phyloP scores from a whole-genome alignment of 345 rosid genomes.

The Fremontodendron californicum region DNA sequence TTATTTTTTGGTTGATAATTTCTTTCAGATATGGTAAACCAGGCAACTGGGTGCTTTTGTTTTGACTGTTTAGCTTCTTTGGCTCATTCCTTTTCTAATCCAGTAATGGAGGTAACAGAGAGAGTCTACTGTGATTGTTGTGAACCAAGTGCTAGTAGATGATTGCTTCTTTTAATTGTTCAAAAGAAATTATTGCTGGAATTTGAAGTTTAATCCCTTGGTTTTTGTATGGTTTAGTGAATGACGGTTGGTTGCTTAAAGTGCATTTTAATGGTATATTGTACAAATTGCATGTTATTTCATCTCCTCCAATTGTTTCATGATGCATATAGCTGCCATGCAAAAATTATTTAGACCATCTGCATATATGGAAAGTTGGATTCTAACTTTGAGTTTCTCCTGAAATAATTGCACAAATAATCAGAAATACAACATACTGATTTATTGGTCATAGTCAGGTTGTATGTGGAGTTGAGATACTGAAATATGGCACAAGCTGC shows the following conservation, averaged over 20 bases:
- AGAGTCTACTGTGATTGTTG: background rate
- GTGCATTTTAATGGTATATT: background rate
- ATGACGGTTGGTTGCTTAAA: background rate
- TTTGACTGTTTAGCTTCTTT: background rate
- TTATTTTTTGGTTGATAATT: background rate
- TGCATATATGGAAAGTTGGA: background rate
- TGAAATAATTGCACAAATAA: background rate
- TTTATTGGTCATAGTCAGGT: conserved; percentile 21
- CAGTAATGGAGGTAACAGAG: background rate
- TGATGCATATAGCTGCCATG: background rate
- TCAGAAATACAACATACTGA: background rate
- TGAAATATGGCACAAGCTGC: conserved; percentile 57
- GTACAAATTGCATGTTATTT: background rate
- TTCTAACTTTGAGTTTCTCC: background rate
- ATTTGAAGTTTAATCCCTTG: background rate
- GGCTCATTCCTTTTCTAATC: background rate
- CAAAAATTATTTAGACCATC: too few relatives aligned
- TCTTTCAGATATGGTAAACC: background rate
- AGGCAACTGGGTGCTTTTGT: background rate
- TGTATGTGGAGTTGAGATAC: conserved; percentile 23
- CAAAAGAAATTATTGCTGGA: background rate
- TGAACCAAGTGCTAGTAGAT: background rate
- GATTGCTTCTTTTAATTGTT: background rate
- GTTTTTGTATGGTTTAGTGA: background rate
- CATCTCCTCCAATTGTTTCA: background rate